A percentile compares a stretch with the other conserved stretches of the same genome.
These are phyloP conservation scores for Fusarium albosuccineum DNA, from an alignment of 2,329 filamentous ascomycete species.

Conservation along the genomic window DNA sequence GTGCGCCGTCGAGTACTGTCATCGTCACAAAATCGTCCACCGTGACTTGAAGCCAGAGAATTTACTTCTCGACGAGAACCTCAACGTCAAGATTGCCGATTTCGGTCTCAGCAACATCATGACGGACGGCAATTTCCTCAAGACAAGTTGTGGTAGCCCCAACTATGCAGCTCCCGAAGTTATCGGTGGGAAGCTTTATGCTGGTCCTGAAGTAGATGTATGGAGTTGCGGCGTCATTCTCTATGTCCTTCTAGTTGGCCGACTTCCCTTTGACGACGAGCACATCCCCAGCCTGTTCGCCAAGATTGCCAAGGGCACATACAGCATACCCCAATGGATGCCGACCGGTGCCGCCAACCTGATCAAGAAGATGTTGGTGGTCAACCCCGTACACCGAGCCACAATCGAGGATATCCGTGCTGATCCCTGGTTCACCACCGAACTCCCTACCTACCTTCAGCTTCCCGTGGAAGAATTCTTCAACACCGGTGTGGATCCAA, in stretches of 20 bases:
- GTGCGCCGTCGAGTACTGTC: slow-evolving; percentile 98
- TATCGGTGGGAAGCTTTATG: slow-evolving; percentile 97
- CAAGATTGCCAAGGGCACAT: slow-evolving; percentile 95
- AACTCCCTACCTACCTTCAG: slow-evolving; percentile 87
- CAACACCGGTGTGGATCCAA: slow-evolving; percentile 93
- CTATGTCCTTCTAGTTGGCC: slow-evolving; percentile 83
- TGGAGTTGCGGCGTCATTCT: slow-evolving; percentile 97
- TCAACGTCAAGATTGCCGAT: slow-evolving; percentile 99
- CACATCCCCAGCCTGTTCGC: slow-evolving; percentile 98
- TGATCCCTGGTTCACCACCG: slow-evolving; percentile 93
- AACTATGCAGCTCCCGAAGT: slow-evolving; percentile 99
- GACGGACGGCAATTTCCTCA: slow-evolving; percentile 99
- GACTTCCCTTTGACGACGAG: slow-evolving; percentile 96
- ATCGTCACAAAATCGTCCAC: slow-evolving; percentile 98
- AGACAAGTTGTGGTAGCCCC: slow-evolving; percentile 97
- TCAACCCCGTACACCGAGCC: slow-evolving; percentile 93
- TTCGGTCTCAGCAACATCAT: slow-evolving; percentile 99
- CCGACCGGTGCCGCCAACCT: slow-evolving; percentile 83
- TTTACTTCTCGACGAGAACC: slow-evolving; percentile 90
- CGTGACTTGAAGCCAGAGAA: slow-evolving; percentile 98
- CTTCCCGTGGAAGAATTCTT: slow-evolving; percentile 92
- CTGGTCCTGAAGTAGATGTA: slow-evolving; percentile 96
- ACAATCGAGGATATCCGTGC: slow-evolving; percentile 93
- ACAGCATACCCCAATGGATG: slow-evolving; percentile 92
- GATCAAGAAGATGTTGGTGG: slow-evolving; percentile 94